Evolutionary conservation across 23 red algal species (phyloP).

Genomic region (Cyanidiococcus yangmingshanensis): DNA sequence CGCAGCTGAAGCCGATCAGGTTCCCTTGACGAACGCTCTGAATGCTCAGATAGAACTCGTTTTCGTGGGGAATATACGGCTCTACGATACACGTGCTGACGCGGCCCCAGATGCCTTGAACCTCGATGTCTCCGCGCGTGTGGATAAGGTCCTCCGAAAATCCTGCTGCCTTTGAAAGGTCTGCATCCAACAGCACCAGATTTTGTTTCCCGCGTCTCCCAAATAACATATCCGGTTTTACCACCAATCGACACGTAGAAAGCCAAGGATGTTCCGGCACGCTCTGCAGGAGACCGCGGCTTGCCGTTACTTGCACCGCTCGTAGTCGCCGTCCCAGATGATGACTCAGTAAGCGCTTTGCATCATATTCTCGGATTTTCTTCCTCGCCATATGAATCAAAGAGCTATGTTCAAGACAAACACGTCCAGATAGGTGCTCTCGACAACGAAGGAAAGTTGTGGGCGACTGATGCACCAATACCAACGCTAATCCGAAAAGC

Average conservation of each 20-base stretch:
- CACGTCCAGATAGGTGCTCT: no score
- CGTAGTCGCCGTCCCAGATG: conserved; percentile 32
- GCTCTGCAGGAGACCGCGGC: conserved; percentile 1
- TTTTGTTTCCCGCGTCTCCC: conserved; percentile 93
- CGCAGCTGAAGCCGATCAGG: conserved; percentile 62
- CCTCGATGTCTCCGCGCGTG: conserved; percentile 41
- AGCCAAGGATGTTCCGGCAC: conserved; percentile 60
- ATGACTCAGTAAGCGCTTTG: conserved; percentile 59
- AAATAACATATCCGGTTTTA: conserved; percentile 99
- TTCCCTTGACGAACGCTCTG: conserved; percentile 69
- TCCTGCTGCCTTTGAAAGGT: conserved; percentile 30
- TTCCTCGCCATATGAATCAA: conserved; percentile 96
- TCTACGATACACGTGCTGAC: conserved; percentile 87
- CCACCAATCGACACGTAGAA: conserved; percentile 45
- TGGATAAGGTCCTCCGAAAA: conserved; percentile 41
- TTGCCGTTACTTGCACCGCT: background rate
- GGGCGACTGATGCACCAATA: no score
- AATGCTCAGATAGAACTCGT: conserved; percentile 86
- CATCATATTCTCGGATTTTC: conserved; percentile 93
- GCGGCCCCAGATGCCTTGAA: conserved; percentile 49
- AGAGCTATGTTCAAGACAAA: no score
- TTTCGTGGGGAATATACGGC: conserved; percentile 60
- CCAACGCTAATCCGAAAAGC: no score
- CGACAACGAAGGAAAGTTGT: no score
- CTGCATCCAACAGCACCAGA: conserved; percentile 63